Conservation (phyloP, 345 rosid species). For the Citrus hindsii region DNA sequence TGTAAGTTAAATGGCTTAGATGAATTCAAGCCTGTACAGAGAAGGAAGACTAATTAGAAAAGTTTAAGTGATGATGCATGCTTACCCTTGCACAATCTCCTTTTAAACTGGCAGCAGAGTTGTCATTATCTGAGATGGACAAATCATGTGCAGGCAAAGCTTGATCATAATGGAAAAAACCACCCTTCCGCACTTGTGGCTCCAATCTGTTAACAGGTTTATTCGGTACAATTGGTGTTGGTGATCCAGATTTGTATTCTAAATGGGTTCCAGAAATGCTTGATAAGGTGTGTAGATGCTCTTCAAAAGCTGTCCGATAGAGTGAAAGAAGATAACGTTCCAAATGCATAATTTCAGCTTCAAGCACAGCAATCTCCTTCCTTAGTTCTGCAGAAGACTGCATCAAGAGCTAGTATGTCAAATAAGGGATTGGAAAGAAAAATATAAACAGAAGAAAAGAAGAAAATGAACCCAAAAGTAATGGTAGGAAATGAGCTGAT, state of each 20-base stretch:
- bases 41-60: neutral
- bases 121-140: constrained; percentile 32
- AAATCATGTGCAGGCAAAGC: constrained; percentile 40
- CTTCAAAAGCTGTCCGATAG: constrained; percentile 63
- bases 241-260: constrained; percentile 27
- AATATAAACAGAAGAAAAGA: neutral
- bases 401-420: constrained; percentile 10
- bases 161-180: constrained; percentile 27
- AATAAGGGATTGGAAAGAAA: neutral
- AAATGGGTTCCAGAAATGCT: constrained; percentile 23
- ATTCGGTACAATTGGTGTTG: constrained; percentile 12
- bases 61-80: neutral
- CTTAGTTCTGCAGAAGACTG: constrained; percentile 63
- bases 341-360: constrained; percentile 62
- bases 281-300: constrained; percentile 34
- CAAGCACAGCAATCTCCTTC: constrained; percentile 64
- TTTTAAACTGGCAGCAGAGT: constrained; percentile 35
- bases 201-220: constrained; percentile 28
- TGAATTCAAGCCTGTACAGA: neutral
- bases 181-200: constrained; percentile 20
- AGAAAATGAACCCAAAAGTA: neutral
- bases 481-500: neutral
- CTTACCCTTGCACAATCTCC: constrained; percentile 47
- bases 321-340: constrained; percentile 69
- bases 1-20: neutral